Conservation (phyloP, 345 rosid species). For the Eucalyptus sp. region DNA sequence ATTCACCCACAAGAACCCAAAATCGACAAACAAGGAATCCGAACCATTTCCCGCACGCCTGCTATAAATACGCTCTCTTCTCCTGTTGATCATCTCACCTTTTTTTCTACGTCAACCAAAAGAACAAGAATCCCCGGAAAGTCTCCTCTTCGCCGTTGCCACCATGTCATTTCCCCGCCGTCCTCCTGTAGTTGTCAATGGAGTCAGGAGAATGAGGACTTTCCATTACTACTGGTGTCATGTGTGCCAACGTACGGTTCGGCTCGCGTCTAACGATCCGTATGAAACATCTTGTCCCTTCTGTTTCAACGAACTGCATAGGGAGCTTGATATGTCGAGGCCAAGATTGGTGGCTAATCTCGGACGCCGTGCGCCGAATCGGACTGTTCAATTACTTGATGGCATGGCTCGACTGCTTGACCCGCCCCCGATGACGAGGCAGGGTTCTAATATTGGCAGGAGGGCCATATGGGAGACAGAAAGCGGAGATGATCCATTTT, state of each 20-base stretch:
- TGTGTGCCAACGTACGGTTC: slow-evolving; percentile 34
- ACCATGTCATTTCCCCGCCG: slow-evolving; percentile 20
- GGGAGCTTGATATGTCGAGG: slow-evolving; percentile 41
- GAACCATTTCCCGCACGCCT: background rate
- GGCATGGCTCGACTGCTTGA: slow-evolving; percentile 7
- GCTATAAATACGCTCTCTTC: background rate
- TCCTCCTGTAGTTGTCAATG: slow-evolving; percentile 41
- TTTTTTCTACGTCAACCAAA: background rate
- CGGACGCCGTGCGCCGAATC: background rate
- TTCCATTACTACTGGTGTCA: slow-evolving; percentile 65
- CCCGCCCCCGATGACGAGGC: background rate
- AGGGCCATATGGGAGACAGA: slow-evolving; percentile 25
- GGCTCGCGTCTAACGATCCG: slow-evolving; percentile 24
- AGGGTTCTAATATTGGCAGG: background rate
- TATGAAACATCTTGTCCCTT: slow-evolving; percentile 33
- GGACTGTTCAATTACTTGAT: background rate
- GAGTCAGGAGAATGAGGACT: slow-evolving; percentile 47
- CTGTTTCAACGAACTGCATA: slow-evolving; percentile 28
- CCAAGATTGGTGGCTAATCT: slow-evolving; percentile 2
- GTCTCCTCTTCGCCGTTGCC: background rate
- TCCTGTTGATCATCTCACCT: background rate
- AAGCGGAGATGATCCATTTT: background rate
- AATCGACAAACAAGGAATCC: background rate
- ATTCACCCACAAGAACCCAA: background rate
- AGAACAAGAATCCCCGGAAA: background rate